Base-by-base conservation (phyloP, 805 yeast genomes). In the Hanseniaspora thailandica region DNA sequence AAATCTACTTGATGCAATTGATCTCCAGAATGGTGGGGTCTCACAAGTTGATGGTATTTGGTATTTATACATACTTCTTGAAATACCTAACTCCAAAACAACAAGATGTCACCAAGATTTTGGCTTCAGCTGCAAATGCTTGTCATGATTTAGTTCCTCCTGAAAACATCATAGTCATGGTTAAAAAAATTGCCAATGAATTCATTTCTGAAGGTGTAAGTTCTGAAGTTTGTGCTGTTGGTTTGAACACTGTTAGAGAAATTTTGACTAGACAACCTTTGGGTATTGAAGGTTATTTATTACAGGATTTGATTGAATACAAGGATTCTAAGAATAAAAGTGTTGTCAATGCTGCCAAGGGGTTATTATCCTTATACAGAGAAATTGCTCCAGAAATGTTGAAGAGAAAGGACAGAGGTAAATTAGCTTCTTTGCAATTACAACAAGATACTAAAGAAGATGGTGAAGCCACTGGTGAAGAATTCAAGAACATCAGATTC, bases 201-300 rank as follows among this genome's bases (percentile, higher is more conserved):
- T 93, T 93, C 62, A 96, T 93, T 25, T 84, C 95, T 59, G 97
- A 93, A 64, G 99, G 99, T 75, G 98, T 93, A 38, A 88, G 97
- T 15, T 81, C 95, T 33, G 96, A 93, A 69, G 99, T 89, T 52
- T 97, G 97, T 5, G 88, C 97, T 51, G 97, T 97, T 4, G 99
- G 99, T 63, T 76, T 93, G 59, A 93, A 93, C 68, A 86, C 97
- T 3, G 90, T 90, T 56, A 76, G 97, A 61, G 98, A 93, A 69
- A 87, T 93, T 55, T 75, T 89, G 58, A 69, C 96, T 1, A 82
- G 99, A 73, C 94, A 95, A 10, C 97, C 98, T 15, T 73, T 90
- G 58, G 96, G 97, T 25, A 88, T 93, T 61, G 97, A 88, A 51
- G 82, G 84, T 52, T 79, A 89, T 1, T 71, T 93, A 49, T 72